These are phyloP conservation scores for Phytopythium delawarense DNA, from an alignment of 352 stramenopile genomes.

Conservation along the genomic window DNA sequence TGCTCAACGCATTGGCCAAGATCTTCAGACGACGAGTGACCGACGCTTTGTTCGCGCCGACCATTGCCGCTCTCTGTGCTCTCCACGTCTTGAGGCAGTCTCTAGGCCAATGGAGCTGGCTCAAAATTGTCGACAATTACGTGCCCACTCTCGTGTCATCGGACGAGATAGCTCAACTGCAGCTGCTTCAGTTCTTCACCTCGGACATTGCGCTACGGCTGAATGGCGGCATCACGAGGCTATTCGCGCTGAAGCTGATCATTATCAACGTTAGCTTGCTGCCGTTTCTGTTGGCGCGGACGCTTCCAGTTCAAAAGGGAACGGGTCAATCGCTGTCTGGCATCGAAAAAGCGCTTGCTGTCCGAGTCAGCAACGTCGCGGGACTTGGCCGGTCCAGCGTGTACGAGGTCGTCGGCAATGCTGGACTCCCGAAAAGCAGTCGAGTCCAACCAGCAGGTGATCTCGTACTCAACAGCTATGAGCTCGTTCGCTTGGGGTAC, in stretches of 20 bases:
- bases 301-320: not conserved
- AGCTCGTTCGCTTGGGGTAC: slow-evolving; percentile 1
- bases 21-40: slow-evolving; percentile 5
- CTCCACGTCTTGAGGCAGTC: not conserved
- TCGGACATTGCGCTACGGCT: slow-evolving; percentile 13
- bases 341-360: slow-evolving; percentile 25
- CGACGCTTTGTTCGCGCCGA: slow-evolving; percentile 9
- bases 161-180: slow-evolving; percentile 8
- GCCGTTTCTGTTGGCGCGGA: not conserved
- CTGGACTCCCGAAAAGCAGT: not conserved
- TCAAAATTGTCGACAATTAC: not conserved
- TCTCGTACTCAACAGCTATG: slow-evolving; percentile 1
- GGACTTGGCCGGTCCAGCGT: slow-evolving; percentile 21
- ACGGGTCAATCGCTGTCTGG: not conserved
- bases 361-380: slow-evolving; percentile 21
- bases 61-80: not conserved
- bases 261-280: not conserved
- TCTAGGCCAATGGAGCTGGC: not conserved
- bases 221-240: slow-evolving; percentile 5
- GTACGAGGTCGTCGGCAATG: slow-evolving; percentile 12
- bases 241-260: not conserved
- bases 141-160: slow-evolving; percentile 9
- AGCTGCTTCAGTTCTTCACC: slow-evolving; percentile 7
- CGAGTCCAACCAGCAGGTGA: not conserved
- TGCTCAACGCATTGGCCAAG: slow-evolving; percentile 12